Base-by-base conservation (phyloP, 495 filamentous ascomycete species). In the Daldinia vernicosa region DNA sequence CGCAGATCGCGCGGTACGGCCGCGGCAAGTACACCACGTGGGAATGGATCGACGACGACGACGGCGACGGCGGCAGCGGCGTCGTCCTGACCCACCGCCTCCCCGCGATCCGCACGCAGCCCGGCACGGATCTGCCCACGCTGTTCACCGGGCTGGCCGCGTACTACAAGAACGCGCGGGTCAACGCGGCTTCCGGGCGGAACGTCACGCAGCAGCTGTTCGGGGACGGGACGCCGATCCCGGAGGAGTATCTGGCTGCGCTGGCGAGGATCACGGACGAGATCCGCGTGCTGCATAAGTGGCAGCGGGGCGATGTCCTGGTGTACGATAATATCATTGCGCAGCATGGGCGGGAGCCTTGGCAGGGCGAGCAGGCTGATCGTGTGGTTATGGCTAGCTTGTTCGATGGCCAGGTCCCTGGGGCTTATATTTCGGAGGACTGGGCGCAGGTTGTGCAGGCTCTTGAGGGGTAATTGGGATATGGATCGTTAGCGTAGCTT, bases 221-320 rank as follows among this genome's bases (percentile, higher is more conserved):
- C 70, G 84, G 85, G 0, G 86, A 88, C 74, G 84, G 81, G 8
- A 80, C 79, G n/a, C 77, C 80, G 11, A 87, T 88, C 58, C 84
- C 86, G 5, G 78, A 83, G 17, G 77, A 80, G 72, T 86, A 84
- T 69, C 69, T 87, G 27, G 79, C 78, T 22, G 69, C 71, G 47
- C 74, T 85, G 32, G 81, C 81, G 0, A 75, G 81, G 65, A 84
- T 85, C 58, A 86, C 82, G 8, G 81, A 85, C 45, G 82, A 84
- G 63, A 82, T 83, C 55, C 79, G 81, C 5, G 81, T 84, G 43
- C 60, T 83, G 63, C 82, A 84, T 67, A 67, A 65, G 26, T 84
- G 81, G 83, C 81, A 83, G 60, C 45, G 54, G 6, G 72, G 72
- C 37, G 72, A 74, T 74, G 82, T 84, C 8, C 71, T 84, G 6